A percentile compares a stretch with the other conserved stretches of the same genome.
Conservation (phyloP, 2,329 filamentous ascomycete genomes). For the Xylaria sp. region DNA sequence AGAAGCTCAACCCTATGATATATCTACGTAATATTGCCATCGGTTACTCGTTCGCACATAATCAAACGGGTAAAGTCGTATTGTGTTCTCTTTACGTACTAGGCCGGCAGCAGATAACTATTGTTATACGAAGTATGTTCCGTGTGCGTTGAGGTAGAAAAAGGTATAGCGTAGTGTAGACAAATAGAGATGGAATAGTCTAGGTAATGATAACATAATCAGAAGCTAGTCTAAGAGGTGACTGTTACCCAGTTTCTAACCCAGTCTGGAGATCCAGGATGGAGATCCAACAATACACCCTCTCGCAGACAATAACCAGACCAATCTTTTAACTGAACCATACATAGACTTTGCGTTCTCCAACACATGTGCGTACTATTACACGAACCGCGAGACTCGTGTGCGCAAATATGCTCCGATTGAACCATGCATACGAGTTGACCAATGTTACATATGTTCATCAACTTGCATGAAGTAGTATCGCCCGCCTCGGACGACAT, state of each 20-base stretch:
- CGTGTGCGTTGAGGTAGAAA: not conserved
- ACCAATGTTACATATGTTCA: conserved; percentile 5
- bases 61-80: not conserved
- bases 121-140: not conserved
- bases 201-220: not conserved
- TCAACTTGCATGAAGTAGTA: conserved; percentile 5
- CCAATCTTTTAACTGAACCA: not conserved
- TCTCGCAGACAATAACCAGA: not conserved
- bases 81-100: not conserved
- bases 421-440: conserved; percentile 11
- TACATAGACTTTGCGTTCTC: not conserved
- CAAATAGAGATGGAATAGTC: not conserved
- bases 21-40: not conserved
- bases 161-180: not conserved
- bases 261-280: not conserved
- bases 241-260: not conserved
- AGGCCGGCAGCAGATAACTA: not conserved
- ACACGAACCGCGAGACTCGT: conserved; percentile 1
- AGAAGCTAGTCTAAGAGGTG: not conserved
- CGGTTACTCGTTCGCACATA: not conserved
- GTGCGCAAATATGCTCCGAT: conserved; percentile 5
- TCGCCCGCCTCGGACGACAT: not conserved
- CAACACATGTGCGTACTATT: not conserved
- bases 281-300: not conserved
- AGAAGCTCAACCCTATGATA: not conserved